Base-by-base conservation (phyloP, 179 eudicot genomes). In the Monotropa hypopitys region DNA sequence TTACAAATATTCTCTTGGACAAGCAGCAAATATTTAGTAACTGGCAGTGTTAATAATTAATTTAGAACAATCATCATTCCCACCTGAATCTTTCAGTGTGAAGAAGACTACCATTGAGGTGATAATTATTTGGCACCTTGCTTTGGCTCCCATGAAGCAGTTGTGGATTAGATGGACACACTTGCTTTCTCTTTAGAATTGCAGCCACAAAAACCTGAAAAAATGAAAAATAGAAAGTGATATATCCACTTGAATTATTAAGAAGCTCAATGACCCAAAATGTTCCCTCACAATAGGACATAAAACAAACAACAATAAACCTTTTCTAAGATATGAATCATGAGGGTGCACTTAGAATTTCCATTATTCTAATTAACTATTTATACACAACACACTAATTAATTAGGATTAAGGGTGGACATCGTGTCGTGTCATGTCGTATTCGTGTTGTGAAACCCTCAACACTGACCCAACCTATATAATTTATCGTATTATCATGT, bases 201-300 rank as follows among this genome's bases (percentile, higher is more conserved):
- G 98, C 98, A 78, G 98, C 98, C 84, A 94, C 98, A 79, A 92
- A 51, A 70, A 94, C 98, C 98, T 94, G 79, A 54, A 45, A 74
- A 7, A 38, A 70, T 38, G 49, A 23, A 30, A 67, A 42, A 74
- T n/a, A 21, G 65, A 2, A 59, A 9, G 3, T 47, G 54, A 59
- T 23, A n/a, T 57, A 63, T 46, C 32, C 42, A 67, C 23, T 78
- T 62, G 18, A 13, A 78, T 70, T 62, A 73, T 75, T 20, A 78
- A 73, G 28, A 74, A 65, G 18, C 50, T 59, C 79, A 75, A 56
- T 33, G 49, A 46, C 15, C 68, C 57, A 46, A 16, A 54, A 61
- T 78, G 81, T 78, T 75, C 67, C 79, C 78, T 71, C 30, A 43
- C 40, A 33, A 49, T 46, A 75, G 57, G 81, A 56, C 77, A 73